These are phyloP conservation scores for Babesia bovis DNA, from an alignment of 169 alveolate species.

Conservation along the genomic window DNA sequence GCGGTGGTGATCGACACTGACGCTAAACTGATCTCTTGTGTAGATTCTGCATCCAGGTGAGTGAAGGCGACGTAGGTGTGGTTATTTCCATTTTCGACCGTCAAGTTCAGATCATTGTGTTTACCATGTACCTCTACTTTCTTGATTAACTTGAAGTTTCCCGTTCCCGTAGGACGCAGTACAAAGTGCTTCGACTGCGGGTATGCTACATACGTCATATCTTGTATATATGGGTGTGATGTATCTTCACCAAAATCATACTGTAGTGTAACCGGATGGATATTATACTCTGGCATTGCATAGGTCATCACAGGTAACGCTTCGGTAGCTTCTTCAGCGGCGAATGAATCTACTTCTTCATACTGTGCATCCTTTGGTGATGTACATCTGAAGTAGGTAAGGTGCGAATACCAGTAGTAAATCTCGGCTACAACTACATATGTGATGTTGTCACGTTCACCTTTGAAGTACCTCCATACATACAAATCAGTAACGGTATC, in stretches of 20 bases:
- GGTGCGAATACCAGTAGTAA: neutral
- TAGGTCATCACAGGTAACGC: neutral
- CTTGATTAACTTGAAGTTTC: slow-evolving; percentile 5
- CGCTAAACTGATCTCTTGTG: slow-evolving; percentile 3
- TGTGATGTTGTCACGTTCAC: slow-evolving; percentile 18
- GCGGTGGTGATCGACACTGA: neutral
- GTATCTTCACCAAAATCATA: neutral
- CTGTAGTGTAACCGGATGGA: neutral
- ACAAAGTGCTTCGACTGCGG: slow-evolving; percentile 23
- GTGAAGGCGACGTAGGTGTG: slow-evolving; percentile 13
- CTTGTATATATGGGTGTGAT: neutral
- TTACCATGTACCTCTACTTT: slow-evolving; percentile 4
- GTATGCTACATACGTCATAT: neutral
- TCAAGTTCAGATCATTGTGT: slow-evolving; percentile 7
- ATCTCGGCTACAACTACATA: slow-evolving; percentile 47
- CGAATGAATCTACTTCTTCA: slow-evolving; percentile 46
- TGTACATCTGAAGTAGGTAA: slow-evolving; percentile 35
- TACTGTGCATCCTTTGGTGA: slow-evolving; percentile 21
- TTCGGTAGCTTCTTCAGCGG: neutral
- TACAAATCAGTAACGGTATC: slow-evolving; percentile 19
- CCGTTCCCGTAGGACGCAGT: slow-evolving; percentile 4
- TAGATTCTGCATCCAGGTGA: neutral
- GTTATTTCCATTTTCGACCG: neutral
- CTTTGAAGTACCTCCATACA: slow-evolving; percentile 51
- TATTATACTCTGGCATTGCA: neutral